These are phyloP conservation scores for Botryosphaeria dothidea DNA, from an alignment of 2,329 filamentous ascomycete genomes.

Conservation along the genomic window DNA sequence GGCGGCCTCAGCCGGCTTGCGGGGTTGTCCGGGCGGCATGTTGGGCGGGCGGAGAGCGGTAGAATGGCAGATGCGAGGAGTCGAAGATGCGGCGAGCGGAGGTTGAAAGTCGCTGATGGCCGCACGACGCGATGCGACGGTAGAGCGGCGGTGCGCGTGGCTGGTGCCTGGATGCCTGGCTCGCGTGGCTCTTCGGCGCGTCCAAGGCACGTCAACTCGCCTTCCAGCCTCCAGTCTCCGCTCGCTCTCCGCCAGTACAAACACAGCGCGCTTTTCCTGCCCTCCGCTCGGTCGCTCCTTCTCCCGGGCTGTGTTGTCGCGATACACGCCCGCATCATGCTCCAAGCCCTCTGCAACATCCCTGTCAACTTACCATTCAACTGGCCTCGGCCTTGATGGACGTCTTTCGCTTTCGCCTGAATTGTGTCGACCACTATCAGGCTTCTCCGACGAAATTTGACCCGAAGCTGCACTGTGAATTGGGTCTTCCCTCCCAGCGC, in stretches of 20 bases:
- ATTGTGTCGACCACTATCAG: slow-evolving; percentile 96
- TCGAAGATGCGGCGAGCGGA: background rate
- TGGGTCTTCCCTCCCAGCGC: slow-evolving; percentile 56
- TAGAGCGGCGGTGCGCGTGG: background rate
- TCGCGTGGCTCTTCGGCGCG: slow-evolving; percentile 2
- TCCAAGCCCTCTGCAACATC: background rate
- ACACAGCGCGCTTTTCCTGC: background rate
- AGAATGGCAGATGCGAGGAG: background rate
- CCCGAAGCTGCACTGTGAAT: slow-evolving; percentile 70
- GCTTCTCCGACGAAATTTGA: slow-evolving; percentile 76
- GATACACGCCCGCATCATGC: background rate
- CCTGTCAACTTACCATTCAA: background rate
- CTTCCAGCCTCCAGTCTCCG: slow-evolving; percentile 2
- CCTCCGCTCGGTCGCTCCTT: background rate
- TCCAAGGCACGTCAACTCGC: slow-evolving; percentile 12
- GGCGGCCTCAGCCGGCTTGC: slow-evolving; percentile 53
- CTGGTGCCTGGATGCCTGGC: slow-evolving; percentile 5
- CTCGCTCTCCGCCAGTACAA: slow-evolving; percentile 2
- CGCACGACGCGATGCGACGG: background rate
- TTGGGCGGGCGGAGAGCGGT: slow-evolving; percentile 18
- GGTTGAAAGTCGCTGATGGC: background rate
- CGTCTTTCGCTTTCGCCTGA: slow-evolving; percentile 84
- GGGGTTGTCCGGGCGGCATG: slow-evolving; percentile 50
- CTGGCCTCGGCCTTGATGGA: slow-evolving; percentile 54
- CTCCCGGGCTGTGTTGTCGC: background rate